These are phyloP conservation scores for Phaeotremella fagi DNA, from an alignment of 768 basidiomycete species.

Conservation along the genomic window DNA sequence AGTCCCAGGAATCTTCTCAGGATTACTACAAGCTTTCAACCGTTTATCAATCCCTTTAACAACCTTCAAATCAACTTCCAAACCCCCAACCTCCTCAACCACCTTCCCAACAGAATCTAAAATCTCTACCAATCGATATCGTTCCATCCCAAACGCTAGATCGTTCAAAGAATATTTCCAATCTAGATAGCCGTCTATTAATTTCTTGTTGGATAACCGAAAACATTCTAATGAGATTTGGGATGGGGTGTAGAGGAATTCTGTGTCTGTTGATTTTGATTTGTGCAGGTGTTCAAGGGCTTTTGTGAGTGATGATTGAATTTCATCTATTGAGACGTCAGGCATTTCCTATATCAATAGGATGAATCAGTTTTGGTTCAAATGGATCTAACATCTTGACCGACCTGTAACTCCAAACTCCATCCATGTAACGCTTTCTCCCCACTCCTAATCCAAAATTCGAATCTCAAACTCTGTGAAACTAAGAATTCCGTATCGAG, in stretches of 20 bases:
- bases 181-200: constrained; percentile 45
- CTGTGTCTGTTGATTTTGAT: constrained; percentile 85
- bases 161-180: constrained; percentile 11
- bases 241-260: constrained; percentile 85
- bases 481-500: constrained; percentile 93
- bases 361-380: background rate
- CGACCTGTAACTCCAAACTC: constrained; percentile 43
- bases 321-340: constrained; percentile 54
- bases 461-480: constrained; percentile 87
- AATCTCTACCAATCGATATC: constrained; percentile 39
- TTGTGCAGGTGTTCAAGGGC: constrained; percentile 65
- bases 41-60: constrained; percentile 86
- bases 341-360: constrained; percentile 56
- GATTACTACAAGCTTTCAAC: constrained; percentile 84
- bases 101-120: constrained; percentile 58
- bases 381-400: constrained; percentile 3
- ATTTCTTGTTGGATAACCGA: constrained; percentile 59
- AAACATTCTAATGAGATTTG: constrained; percentile 85
- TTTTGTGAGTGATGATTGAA: constrained; percentile 59
- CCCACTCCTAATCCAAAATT: constrained; percentile 64
- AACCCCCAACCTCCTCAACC: constrained; percentile 56
- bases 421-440: constrained; percentile 46
- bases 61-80: constrained; percentile 67
- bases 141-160: constrained; percentile 21
- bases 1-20: constrained; percentile 89